Percentiles rank a stretch among this genome's conserved stretches.
Conservation (phyloP, 2,329 filamentous ascomycete genomes). For the Tympanopsis confertula region DNA sequence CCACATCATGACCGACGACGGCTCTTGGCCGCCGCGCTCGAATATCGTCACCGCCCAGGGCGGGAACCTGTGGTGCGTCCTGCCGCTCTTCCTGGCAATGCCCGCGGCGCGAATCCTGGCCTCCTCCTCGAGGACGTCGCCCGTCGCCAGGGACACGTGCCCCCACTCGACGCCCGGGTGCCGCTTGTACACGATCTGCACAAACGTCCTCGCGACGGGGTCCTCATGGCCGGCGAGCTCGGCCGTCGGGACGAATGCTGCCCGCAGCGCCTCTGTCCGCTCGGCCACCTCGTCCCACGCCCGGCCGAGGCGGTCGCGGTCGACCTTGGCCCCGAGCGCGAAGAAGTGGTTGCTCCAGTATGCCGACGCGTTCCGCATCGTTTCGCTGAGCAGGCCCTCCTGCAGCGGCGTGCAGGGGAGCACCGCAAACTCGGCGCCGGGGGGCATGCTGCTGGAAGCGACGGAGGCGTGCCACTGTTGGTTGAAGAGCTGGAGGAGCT, state of each 20-base stretch:
- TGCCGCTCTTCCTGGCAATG: conserved; percentile 7
- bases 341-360: conserved; percentile 27
- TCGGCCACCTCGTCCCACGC: conserved; percentile 18
- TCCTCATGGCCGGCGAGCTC: conserved; percentile 6
- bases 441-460: not conserved
- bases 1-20: conserved; percentile 27
- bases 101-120: conserved; percentile 5
- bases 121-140: no score
- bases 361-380: conserved; percentile 19
- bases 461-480: not conserved
- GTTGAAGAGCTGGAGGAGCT: not conserved
- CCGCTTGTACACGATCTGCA: conserved; percentile 7
- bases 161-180: conserved; percentile 6
- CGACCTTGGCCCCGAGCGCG: conserved; percentile 12
- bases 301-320: conserved; percentile 13
- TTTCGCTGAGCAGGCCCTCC: conserved; percentile 24
- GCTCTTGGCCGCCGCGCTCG: conserved; percentile 8
- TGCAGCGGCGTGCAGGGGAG: conserved; percentile 19
- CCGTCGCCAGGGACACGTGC: no score
- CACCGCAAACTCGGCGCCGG: not conserved
- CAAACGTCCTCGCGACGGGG: conserved; percentile 5
- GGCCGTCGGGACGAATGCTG: conserved; percentile 17
- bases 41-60: conserved; percentile 24
- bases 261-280: conserved; percentile 20
- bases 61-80: conserved; percentile 11